A percentile compares a stretch with the other conserved stretches of the same genome.
Conservation (phyloP, 2,329 filamentous ascomycete genomes). For the Diaporthe capsici region DNA sequence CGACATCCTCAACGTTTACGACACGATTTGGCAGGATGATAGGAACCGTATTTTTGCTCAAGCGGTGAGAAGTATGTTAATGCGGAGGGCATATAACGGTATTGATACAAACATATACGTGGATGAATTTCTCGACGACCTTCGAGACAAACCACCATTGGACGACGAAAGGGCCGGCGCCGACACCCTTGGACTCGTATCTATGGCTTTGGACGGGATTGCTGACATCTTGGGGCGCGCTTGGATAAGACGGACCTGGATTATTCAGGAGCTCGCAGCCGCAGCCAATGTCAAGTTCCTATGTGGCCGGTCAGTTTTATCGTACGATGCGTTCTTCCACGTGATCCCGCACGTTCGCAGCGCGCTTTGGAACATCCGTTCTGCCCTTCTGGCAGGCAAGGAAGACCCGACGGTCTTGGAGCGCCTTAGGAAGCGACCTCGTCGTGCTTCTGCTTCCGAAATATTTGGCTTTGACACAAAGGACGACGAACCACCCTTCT, state of each 20-base stretch:
- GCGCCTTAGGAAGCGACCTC: not conserved
- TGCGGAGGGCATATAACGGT: not conserved
- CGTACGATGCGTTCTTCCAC: not conserved
- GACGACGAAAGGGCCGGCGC: not conserved
- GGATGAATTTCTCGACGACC: not conserved
- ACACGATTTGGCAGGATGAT: not conserved
- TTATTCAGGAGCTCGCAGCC: not conserved
- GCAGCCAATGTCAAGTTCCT: not conserved
- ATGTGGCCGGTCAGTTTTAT: not conserved
- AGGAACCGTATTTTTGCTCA: not conserved
- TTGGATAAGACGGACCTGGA: constrained; percentile 3
- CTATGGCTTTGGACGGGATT: not conserved
- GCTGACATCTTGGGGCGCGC: not conserved
- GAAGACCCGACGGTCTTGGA: not conserved
- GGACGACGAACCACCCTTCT: not conserved
- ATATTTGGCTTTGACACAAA: not conserved
- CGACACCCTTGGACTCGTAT: not conserved
- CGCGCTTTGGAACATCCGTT: not conserved
- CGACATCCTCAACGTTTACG: not conserved
- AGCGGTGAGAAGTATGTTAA: not conserved
- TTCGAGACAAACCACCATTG: not conserved
- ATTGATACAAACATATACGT: not conserved
- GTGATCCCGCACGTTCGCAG: not conserved
- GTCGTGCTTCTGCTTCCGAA: not conserved
- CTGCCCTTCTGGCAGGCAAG: not conserved